Evolutionary conservation across 169 alveolate species (phyloP).

Genomic region (Plasmodium inui): DNA sequence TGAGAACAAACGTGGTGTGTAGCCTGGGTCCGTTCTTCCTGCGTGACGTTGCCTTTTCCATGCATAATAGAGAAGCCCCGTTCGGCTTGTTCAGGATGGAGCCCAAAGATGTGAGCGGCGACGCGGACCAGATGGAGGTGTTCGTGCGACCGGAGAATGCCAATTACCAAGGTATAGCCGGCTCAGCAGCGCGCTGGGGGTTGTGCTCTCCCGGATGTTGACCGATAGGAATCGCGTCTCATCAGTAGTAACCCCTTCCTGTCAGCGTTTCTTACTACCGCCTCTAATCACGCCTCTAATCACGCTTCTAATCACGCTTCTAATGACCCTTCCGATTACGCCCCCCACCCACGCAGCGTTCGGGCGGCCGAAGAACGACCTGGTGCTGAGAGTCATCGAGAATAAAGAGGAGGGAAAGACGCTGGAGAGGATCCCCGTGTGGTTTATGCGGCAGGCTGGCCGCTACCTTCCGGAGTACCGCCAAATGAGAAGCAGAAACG

Average conservation of each 20-base stretch:
- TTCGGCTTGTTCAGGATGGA: not conserved
- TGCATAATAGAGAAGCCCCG: not conserved
- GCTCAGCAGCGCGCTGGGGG: not conserved
- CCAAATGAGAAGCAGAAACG: constrained; percentile 75
- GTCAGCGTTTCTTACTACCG: not conserved
- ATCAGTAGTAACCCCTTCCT: not conserved
- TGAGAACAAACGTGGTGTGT: not conserved
- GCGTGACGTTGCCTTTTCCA: not conserved
- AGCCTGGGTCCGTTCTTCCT: not conserved
- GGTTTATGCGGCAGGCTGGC: constrained; percentile 92
- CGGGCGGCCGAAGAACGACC: constrained; percentile 41
- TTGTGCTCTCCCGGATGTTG: not conserved
- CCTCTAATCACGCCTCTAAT: no score
- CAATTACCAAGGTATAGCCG: constrained; percentile 16
- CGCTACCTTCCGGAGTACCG: constrained; percentile 88
- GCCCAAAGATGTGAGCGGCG: not conserved
- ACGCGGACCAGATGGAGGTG: constrained; percentile 6
- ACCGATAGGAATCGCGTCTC: not conserved
- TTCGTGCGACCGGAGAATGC: constrained; percentile 25
- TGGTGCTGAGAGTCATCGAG: constrained; percentile 47
- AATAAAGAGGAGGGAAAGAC: constrained; percentile 54
- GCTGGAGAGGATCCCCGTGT: constrained; percentile 82
- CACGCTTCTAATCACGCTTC: no score
- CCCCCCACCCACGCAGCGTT: not conserved
- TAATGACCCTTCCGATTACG: no score